A percentile compares a stretch with the other conserved stretches of the same genome.
Conservation (phyloP, 2,329 filamentous ascomycete species). For the Botrytis cinerea region DNA sequence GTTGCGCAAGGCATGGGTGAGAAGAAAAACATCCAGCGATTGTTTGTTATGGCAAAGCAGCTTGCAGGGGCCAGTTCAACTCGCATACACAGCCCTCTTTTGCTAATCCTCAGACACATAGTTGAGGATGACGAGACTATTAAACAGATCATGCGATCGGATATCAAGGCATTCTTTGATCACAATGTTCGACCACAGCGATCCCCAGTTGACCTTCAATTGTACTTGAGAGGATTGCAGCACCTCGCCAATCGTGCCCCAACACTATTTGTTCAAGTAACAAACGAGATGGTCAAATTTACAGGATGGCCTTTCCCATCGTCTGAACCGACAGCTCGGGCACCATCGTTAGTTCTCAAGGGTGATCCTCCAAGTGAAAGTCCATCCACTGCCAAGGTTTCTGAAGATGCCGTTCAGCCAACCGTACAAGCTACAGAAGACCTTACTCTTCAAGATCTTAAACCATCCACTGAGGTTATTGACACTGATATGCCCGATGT, state of each 20-base stretch:
- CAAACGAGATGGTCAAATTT: conserved; percentile 80
- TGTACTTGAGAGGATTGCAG: conserved; percentile 75
- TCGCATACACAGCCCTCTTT: conserved; percentile 63
- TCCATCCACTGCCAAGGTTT: conserved; percentile 27
- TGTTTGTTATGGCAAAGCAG: conserved; percentile 96
- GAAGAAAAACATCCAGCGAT: conserved; percentile 82
- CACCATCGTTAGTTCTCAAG: conserved; percentile 44
- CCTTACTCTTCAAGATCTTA: conserved; percentile 51
- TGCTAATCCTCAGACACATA: conserved; percentile 87
- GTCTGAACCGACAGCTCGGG: conserved; percentile 46
- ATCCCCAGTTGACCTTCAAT: conserved; percentile 66
- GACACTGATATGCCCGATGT: conserved; percentile 65
- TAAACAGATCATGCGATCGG: conserved; percentile 86
- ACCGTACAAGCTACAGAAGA: conserved; percentile 43
- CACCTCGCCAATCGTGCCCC: conserved; percentile 80
- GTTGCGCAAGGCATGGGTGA: conserved; percentile 78
- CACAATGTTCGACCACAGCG: conserved; percentile 49
- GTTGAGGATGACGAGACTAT: conserved; percentile 91
- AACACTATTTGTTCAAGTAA: conserved; percentile 82
- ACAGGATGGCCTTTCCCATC: conserved; percentile 55
- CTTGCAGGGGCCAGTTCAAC: conserved; percentile 77
- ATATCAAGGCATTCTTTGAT: conserved; percentile 80
- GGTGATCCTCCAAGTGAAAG: conserved; percentile 25
- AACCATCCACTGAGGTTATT: conserved; percentile 58
- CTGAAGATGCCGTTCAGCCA: conserved; percentile 40